phyloP scores from a whole-genome alignment of 163 green algal genomes.

The Smithsoniella earleae region DNA sequence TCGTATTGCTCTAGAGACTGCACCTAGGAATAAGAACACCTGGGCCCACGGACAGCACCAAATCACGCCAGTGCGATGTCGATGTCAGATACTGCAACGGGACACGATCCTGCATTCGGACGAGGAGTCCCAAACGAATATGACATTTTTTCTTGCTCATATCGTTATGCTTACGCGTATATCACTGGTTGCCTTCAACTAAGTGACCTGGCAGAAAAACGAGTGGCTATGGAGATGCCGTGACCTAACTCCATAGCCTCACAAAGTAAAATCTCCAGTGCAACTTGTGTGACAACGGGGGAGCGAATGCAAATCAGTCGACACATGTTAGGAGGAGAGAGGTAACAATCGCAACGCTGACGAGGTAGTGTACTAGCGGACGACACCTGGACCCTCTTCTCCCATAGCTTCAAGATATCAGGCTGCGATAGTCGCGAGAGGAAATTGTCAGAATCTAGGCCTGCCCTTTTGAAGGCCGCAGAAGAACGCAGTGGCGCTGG shows the following conservation, averaged over 20 bases:
- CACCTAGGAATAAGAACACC: slow-evolving; percentile 28
- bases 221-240: neutral
- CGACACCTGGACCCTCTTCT: neutral
- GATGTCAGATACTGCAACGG: slow-evolving; percentile 12
- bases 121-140: too few relatives aligned
- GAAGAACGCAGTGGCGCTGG: neutral
- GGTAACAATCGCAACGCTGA: too few relatives aligned
- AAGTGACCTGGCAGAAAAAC: neutral
- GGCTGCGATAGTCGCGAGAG: neutral
- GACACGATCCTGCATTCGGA: neutral
- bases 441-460: neutral
- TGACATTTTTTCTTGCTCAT: too few relatives aligned
- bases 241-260: too few relatives aligned
- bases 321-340: too few relatives aligned
- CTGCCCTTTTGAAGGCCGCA: neutral
- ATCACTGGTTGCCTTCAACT: neutral
- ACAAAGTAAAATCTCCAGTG: too few relatives aligned
- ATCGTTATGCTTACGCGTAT: too few relatives aligned
- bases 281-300: too few relatives aligned
- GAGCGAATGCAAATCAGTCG: too few relatives aligned
- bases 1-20: too few relatives aligned
- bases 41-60: slow-evolving; percentile 16
- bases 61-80: slow-evolving; percentile 4
- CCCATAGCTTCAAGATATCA: neutral
- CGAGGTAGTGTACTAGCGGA: too few relatives aligned